Evolutionary conservation across 2,329 filamentous ascomycete species (phyloP).

Genomic region (Hypoxylon sp.): DNA sequence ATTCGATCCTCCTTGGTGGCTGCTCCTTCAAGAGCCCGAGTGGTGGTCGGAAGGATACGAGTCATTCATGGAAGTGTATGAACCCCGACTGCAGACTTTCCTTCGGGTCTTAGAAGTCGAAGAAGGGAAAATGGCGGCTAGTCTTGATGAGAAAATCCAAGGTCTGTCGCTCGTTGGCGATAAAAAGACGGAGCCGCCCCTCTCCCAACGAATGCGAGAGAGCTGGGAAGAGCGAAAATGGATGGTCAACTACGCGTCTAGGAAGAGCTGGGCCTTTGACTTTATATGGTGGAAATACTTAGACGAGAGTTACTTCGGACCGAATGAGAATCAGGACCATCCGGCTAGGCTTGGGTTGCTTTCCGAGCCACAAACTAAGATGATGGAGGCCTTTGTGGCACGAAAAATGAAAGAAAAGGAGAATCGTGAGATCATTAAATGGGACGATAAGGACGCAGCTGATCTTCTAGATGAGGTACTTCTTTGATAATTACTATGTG

Average conservation of each 20-base stretch:
- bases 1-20: constrained; percentile 58
- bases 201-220: constrained; percentile 57
- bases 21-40: constrained; percentile 54
- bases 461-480: not conserved
- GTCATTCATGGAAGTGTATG: constrained; percentile 54
- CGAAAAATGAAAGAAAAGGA: constrained; percentile 3
- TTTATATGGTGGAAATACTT: constrained; percentile 57
- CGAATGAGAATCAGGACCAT: constrained; percentile 18
- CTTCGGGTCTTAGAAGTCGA: constrained; percentile 53
- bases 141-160: not conserved
- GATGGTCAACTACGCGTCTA: constrained; percentile 56
- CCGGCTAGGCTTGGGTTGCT: constrained; percentile 10
- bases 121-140: constrained; percentile 47
- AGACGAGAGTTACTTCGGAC: constrained; percentile 56
- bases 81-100: constrained; percentile 54
- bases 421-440: not conserved
- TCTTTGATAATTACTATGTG: too few relatives aligned
- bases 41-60: constrained; percentile 53
- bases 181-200: constrained; percentile 16
- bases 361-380: constrained; percentile 9
- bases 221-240: constrained; percentile 56
- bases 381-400: constrained; percentile 6
- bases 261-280: constrained; percentile 59
- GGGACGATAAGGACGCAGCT: constrained; percentile 1
- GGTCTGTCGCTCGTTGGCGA: not conserved